Base-by-base conservation (phyloP, 2,329 filamentous ascomycete species). In the Fusarium pilosicola region DNA sequence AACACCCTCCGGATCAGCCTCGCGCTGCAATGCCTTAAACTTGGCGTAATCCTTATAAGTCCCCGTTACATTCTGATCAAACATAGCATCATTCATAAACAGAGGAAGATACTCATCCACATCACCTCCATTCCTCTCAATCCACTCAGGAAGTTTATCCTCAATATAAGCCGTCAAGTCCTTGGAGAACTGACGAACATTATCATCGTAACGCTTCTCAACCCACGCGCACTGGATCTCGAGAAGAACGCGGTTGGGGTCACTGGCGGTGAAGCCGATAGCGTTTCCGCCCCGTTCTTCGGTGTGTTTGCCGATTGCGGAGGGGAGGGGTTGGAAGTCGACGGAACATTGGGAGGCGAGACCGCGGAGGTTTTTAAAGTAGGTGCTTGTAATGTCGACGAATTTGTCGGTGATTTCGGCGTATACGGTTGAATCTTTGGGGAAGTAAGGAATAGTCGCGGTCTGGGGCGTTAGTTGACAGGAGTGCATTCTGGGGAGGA, bases 171-270 rank as follows among this genome's bases (percentile, higher is more conserved):
- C 22, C 1, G 70, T 73, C 36, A 72, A 32, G 7, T 73, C 64
- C 7, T 39, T 48, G 0, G 69, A 52, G 22, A 70, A 70, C 12
- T 57, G 39, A 3, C 48, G 69, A 15, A 72, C 45, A 26, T 59
- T 18, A 2, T 30, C 38, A 3, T 70, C 70, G 3, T 65, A 24
- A 0, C 41, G 10, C 26, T 57, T 65, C 17, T 73, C 70, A 9
- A 44, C 13, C 70, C 69, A 72, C 1, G 64, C 66, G 7, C 70
- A 72, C 13, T 72, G 70, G 0, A 72, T 71, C 6, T 73, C 69
- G 2, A 72, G 39, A 9, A 72, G 41, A 5, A 72, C 38, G 0
- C 70, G 70, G 4, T 72, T 41, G 0, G 64, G 64, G 1, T 72
- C 70, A 1, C 3, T 57, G 12, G 32, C 60, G 0, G 52, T 54